Evolutionary conservation across 176 grass and related monocot genomes (phyloP).

Genomic region (Typha latifolia): DNA sequence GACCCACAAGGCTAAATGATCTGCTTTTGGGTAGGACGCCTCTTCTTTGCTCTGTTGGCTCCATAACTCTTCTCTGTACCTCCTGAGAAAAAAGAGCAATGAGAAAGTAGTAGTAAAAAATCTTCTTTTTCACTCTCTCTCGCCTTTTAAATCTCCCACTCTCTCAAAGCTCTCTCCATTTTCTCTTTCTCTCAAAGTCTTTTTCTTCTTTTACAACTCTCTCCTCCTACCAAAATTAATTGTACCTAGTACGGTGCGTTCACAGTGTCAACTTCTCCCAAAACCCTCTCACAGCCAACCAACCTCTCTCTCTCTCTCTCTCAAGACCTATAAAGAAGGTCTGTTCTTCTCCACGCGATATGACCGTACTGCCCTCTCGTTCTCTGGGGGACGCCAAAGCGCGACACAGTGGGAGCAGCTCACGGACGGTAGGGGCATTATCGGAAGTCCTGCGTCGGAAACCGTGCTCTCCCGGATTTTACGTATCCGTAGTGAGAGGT

Average conservation of each 20-base stretch:
- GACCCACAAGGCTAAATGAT: no score
- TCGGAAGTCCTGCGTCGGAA: slow-evolving; percentile 11
- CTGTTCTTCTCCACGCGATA: neutral
- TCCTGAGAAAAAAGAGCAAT: slow-evolving; percentile 21
- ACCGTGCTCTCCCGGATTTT: slow-evolving; percentile 42
- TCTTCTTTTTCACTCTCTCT: neutral
- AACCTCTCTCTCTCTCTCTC: neutral
- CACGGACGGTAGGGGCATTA: neutral
- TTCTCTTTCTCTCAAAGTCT: neutral
- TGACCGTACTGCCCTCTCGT: neutral
- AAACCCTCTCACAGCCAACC: neutral
- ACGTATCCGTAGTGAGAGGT: slow-evolving; percentile 21
- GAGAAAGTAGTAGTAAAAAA: slow-evolving; percentile 11
- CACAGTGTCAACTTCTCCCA: neutral
- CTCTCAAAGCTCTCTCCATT: neutral
- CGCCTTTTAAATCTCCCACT: neutral
- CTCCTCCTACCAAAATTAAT: neutral
- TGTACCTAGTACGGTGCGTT: neutral
- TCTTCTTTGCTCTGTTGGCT: neutral
- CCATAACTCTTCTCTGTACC: slow-evolving; percentile 9
- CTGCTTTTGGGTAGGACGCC: no score
- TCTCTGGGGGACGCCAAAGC: neutral
- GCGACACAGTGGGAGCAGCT: no score
- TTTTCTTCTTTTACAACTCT: neutral
- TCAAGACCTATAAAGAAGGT: neutral